Base-by-base conservation (phyloP, 495 filamentous ascomycete species). In the Daldinia concentrica region DNA sequence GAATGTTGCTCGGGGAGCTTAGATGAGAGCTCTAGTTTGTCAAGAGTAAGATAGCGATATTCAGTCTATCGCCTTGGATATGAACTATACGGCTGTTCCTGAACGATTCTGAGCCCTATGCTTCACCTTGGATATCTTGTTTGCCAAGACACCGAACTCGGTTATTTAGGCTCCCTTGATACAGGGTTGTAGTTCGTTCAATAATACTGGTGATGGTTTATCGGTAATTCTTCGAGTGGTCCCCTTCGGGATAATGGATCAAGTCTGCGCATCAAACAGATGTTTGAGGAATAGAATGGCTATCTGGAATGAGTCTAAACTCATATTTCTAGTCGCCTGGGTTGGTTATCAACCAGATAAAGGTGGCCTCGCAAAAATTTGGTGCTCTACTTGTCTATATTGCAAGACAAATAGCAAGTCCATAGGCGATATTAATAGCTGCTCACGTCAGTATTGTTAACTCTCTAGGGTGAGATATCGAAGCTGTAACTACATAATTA, bases 1-100 rank as follows among this genome's bases (percentile, higher is more conserved):
- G 84, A 48, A 83, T 95, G 69, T 84, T 95, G 66, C 82, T 96
- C 17, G 93, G 93, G 36, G 93, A 96, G 78, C 80, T 95, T 29
- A 81, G 83, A 72, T 86, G 78, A 85, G 41, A 37, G 37, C n/a
- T 22, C 32, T 14, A 26, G 19, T 1, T 19, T 52, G 1, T 5
- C 4, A 32, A 48, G 9, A 55, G 8, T 34, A 37, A 29, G 50
- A 17, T 22, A 24, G 39, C 37, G 34, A 43, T 19, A 22, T 37
- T 34, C 12, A 26, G 17, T n/a, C 19, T 17, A 27, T 41, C 24
- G n/a, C 29, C 30, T 12, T 29, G 29, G 36, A 17, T 36, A 26
- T 9, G 6, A 7, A 39, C 48, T 22, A 39, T 37, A 58, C 19
- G 32, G 8, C 15, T 9, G 8, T 37, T 19, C 8, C 43, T 8